Percentiles rank a stretch among this genome's conserved stretches.
phyloP scores from a whole-genome alignment of 83 land plant genomes.

The Isoetes engelmannii region DNA sequence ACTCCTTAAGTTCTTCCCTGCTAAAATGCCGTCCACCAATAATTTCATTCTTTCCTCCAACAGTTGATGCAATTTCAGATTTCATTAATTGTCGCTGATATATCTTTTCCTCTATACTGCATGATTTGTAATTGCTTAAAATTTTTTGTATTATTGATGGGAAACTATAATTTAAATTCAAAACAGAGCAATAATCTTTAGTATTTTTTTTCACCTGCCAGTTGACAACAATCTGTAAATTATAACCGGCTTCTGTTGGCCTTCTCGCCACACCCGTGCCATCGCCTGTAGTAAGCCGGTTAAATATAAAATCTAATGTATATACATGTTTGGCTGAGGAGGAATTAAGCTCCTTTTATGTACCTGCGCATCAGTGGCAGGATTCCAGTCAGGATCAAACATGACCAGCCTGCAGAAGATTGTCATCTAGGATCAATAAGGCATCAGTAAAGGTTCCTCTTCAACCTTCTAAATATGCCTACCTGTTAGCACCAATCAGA shows the following conservation, averaged over 20 bases:
- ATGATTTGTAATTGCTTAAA: neutral
- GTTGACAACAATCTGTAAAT: constrained; percentile 44
- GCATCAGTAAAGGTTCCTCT: neutral
- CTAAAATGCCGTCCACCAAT: constrained; percentile 33
- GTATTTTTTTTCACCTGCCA: constrained; percentile 33
- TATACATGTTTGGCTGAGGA: no score
- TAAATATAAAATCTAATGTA: neutral
- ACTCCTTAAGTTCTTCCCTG: constrained; percentile 35
- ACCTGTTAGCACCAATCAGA: constrained; percentile 43
- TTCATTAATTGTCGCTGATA: constrained; percentile 44
- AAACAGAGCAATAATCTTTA: neutral
- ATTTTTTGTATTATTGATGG: no score
- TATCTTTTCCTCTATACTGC: constrained; percentile 43
- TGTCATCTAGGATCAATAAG: neutral
- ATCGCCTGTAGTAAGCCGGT: constrained; percentile 26
- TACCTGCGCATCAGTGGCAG: constrained; percentile 48
- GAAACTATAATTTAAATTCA: no score
- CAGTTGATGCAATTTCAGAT: constrained; percentile 32
- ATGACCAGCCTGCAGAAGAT: constrained; percentile 31
- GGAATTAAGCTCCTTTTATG: no score
- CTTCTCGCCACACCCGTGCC: constrained; percentile 50
- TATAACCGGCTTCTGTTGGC: constrained; percentile 39
- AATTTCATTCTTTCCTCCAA: constrained; percentile 20
- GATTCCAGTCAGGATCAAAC: constrained; percentile 50
- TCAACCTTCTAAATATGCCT: neutral